phyloP scores from a whole-genome alignment of 169 alveolate species.

The Cystoisospora suis region DNA sequence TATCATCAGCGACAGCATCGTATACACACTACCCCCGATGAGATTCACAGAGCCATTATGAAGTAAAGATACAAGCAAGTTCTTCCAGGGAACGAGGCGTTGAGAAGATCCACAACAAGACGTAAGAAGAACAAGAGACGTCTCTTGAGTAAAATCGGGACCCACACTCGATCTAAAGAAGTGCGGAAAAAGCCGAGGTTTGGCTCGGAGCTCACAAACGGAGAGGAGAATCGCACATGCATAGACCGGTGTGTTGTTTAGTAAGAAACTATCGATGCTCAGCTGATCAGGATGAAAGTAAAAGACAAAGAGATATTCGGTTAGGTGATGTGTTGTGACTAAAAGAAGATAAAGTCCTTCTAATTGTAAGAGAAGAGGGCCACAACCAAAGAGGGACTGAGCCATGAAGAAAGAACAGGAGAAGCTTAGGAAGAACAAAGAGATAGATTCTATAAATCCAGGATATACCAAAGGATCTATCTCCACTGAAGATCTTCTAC shows the following conservation, averaged over 20 bases:
- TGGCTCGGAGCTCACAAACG: slow-evolving; percentile 51
- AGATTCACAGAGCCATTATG: no score
- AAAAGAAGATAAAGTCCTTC: slow-evolving; percentile 40
- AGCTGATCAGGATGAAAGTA: slow-evolving; percentile 36
- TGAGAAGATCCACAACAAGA: no score
- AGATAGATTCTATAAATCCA: no score
- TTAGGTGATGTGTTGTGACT: slow-evolving; percentile 45
- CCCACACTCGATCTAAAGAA: no score
- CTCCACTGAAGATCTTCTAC: no score
- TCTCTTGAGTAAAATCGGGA: no score
- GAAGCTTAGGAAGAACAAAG: slow-evolving; percentile 19
- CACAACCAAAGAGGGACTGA: slow-evolving; percentile 34
- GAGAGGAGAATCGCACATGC: slow-evolving; percentile 55
- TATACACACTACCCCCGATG: no score
- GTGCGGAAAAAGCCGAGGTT: slow-evolving; percentile 43
- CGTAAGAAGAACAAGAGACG: no score
- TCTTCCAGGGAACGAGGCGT: no score
- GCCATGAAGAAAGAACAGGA: slow-evolving; percentile 7
- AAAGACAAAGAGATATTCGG: slow-evolving; percentile 46
- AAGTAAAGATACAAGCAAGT: no score
- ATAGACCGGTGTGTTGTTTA: slow-evolving; percentile 59
- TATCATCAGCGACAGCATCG: no score
- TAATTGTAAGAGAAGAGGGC: slow-evolving; percentile 23
- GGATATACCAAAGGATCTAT: no score
- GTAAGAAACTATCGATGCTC: slow-evolving; percentile 35